Percentiles rank a stretch among this genome's conserved stretches.
These are phyloP conservation scores for Saturnispora zaruensis DNA, from an alignment of 805 yeast genomes.

Conservation along the genomic window DNA sequence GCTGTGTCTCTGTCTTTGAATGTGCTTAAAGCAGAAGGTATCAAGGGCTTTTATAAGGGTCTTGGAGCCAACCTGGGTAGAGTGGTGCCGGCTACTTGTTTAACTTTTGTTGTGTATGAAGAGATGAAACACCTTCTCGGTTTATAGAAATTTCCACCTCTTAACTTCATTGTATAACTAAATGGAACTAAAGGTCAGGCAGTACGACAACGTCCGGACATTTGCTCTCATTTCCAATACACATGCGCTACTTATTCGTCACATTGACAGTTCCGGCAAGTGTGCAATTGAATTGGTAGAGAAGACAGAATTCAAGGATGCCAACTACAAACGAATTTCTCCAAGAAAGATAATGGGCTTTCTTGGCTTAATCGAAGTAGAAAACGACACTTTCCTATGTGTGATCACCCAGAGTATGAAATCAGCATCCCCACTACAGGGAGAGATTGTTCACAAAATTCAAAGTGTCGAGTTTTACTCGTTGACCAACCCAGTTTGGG, in stretches of 20 bases:
- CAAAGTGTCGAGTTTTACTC: conserved; percentile 83
- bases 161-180: background rate
- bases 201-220: conserved; percentile 29
- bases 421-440: conserved; percentile 76
- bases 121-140: conserved; percentile 31
- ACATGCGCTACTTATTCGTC: conserved; percentile 40
- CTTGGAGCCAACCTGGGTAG: conserved; percentile 66
- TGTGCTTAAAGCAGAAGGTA: conserved; percentile 45
- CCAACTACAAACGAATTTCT: conserved; percentile 35
- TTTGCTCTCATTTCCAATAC: conserved; percentile 35
- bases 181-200: conserved; percentile 20
- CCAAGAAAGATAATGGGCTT: conserved; percentile 52
- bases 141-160: conserved; percentile 1
- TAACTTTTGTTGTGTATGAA: conserved; percentile 84
- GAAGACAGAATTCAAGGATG: conserved; percentile 30
- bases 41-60: conserved; percentile 75
- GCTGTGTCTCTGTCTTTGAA: conserved; percentile 28
- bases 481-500: conserved; percentile 67
- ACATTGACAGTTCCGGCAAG: conserved; percentile 27
- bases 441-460: conserved; percentile 73
- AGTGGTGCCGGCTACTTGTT: conserved; percentile 88
- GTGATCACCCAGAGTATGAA: conserved; percentile 67
- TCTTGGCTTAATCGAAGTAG: conserved; percentile 70
- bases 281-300: conserved; percentile 45
- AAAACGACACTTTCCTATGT: conserved; percentile 61